A percentile compares a stretch with the other conserved stretches of the same genome.
Evolutionary conservation across 257 asterid species (phyloP).

Genomic region (Solanum neorickii): DNA sequence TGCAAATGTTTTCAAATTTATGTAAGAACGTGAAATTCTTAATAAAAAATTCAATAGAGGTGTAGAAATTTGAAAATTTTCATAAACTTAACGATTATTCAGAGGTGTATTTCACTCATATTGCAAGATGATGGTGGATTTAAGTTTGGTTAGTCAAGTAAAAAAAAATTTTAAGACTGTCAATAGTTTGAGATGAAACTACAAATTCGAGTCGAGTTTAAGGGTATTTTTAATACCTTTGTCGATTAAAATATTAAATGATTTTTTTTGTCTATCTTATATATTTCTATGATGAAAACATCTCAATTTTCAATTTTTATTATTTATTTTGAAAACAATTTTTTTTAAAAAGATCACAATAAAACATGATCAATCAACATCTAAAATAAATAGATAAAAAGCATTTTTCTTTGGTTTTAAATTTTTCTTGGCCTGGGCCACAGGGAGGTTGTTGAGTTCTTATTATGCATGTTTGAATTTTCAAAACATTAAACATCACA

Average conservation of each 20-base stretch:
- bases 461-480: neutral
- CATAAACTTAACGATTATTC: neutral
- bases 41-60: too few species aligned
- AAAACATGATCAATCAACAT: neutral
- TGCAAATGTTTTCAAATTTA: accelerated
- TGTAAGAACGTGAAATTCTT: too few species aligned
- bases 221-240: too few species aligned
- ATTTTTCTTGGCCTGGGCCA: neutral
- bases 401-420: neutral
- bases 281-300: neutral
- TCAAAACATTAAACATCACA: neutral
- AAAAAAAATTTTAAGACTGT: too few species aligned
- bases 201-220: neutral
- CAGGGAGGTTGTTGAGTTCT: neutral
- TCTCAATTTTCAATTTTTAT: neutral
- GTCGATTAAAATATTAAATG: neutral
- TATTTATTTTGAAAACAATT: neutral
- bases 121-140: too few species aligned
- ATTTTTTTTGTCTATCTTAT: neutral
- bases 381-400: neutral
- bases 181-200: too few species aligned
- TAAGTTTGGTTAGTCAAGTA: too few species aligned
- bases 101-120: neutral
- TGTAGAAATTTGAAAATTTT: too few species aligned
- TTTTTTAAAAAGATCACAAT: accelerated